Evolutionary conservation across 176 grass and related monocot genomes (phyloP).

Genomic region (Poa pratensis): DNA sequence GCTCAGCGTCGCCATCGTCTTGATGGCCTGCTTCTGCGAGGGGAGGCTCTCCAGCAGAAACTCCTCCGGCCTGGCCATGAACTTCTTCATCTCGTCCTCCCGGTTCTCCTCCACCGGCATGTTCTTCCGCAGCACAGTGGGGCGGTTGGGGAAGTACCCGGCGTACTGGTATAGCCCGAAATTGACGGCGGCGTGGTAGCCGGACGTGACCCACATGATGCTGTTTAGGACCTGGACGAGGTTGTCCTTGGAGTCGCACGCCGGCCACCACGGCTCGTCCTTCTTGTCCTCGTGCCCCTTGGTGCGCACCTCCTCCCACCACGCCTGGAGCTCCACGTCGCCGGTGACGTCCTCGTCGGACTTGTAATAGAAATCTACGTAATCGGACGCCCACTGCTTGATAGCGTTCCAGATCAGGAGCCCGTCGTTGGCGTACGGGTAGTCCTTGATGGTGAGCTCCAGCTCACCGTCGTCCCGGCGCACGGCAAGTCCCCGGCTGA

Average conservation of each 20-base stretch:
- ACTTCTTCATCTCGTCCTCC: too few species aligned
- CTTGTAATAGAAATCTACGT: slow-evolving; percentile 54
- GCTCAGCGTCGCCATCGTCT: too few species aligned
- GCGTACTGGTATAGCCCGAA: too few species aligned
- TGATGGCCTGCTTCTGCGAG: too few species aligned
- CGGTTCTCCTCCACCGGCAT: too few species aligned
- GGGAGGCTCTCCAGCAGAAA: too few species aligned
- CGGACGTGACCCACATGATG: too few species aligned
- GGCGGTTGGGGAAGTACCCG: too few species aligned
- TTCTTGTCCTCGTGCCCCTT: slow-evolving; percentile 66
- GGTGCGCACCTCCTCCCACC: slow-evolving; percentile 66
- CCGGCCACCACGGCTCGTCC: slow-evolving; percentile 73
- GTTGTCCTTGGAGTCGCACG: slow-evolving; percentile 41
- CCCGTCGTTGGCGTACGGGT: slow-evolving; percentile 70
- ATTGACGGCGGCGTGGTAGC: too few species aligned
- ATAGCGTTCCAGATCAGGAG: slow-evolving; percentile 62
- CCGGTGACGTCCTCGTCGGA: not conserved
- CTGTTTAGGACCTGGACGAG: too few species aligned
- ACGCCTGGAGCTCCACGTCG: slow-evolving; percentile 65
- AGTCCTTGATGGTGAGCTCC: slow-evolving; percentile 64
- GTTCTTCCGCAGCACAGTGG: too few species aligned
- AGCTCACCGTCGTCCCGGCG: slow-evolving; percentile 39
- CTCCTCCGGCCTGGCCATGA: too few species aligned
- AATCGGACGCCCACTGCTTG: slow-evolving; percentile 51
- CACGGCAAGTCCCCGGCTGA: slow-evolving; percentile 70